Conservation (phyloP, 495 filamentous ascomycete species). For the Aspergillus mulundensis region DNA sequence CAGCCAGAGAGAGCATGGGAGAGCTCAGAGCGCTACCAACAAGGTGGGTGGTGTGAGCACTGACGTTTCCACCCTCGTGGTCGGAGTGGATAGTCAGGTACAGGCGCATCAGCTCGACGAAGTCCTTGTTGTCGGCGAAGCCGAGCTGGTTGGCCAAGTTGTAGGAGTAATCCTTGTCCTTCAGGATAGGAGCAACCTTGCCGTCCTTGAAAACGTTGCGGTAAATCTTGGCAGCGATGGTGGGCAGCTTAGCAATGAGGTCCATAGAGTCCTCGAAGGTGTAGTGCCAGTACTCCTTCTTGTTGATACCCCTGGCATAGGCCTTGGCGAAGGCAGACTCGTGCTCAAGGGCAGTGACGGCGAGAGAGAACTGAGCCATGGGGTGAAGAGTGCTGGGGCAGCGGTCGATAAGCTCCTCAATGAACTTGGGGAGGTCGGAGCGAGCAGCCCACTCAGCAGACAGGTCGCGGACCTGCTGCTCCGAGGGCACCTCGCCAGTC, state of each 20-base stretch:
- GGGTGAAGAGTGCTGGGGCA: slow-evolving; percentile 98
- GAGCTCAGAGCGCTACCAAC: slow-evolving; percentile 97
- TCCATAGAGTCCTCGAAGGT: slow-evolving; percentile 99
- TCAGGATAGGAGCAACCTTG: slow-evolving; percentile 91
- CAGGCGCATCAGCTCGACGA: slow-evolving; percentile 94
- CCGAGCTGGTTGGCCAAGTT: slow-evolving; percentile 99
- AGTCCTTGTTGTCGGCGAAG: slow-evolving; percentile 91
- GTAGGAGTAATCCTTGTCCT: slow-evolving; percentile 97
- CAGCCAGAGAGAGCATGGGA: slow-evolving; percentile 90
- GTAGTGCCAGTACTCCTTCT: slow-evolving; percentile 98
- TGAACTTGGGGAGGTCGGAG: slow-evolving; percentile 90
- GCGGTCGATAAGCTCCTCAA: slow-evolving; percentile 98
- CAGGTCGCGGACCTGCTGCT: slow-evolving; percentile 95
- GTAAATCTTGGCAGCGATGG: slow-evolving; percentile 97
- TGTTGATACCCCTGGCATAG: slow-evolving; percentile 97
- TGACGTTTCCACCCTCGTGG: slow-evolving; percentile 98
- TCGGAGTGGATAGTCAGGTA: slow-evolving; percentile 99
- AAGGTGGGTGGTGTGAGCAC: slow-evolving; percentile 95
- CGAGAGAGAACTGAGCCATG: slow-evolving; percentile 98
- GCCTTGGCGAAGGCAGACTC: slow-evolving; percentile 96
- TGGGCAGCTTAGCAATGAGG: slow-evolving; percentile 98
- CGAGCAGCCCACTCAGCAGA: slow-evolving; percentile 99
- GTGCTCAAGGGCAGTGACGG: slow-evolving; percentile 96
- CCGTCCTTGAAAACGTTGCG: slow-evolving; percentile 99
- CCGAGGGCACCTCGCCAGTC: slow-evolving; percentile 92